phyloP scores from a whole-genome alignment of 2,329 filamentous ascomycete species.

The Cladophialophora bantiana region DNA sequence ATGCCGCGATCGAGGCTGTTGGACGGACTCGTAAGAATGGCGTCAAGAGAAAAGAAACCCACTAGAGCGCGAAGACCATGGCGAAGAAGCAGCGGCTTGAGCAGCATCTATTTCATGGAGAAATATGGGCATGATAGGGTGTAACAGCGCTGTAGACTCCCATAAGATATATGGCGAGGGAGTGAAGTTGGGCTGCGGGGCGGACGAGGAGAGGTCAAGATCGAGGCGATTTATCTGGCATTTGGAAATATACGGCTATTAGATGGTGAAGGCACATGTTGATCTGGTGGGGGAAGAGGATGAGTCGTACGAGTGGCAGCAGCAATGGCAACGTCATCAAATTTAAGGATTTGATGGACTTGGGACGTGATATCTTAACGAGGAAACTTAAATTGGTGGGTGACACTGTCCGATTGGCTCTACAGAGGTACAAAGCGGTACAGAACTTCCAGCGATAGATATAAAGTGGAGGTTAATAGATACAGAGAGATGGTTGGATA shows the following conservation, averaged over 20 bases:
- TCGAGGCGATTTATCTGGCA: conserved; percentile 25
- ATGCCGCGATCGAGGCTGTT: conserved; percentile 4
- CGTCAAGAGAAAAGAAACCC: conserved; percentile 19
- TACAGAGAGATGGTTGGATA: not conserved
- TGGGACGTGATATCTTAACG: conserved; percentile 15
- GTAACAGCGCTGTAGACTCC: conserved; percentile 45
- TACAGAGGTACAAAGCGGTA: not conserved
- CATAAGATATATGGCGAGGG: conserved; percentile 46
- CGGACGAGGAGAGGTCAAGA: conserved; percentile 40
- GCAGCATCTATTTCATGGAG: conserved; percentile 41
- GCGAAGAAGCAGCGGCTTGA: conserved; percentile 45
- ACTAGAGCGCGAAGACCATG: conserved; percentile 36
- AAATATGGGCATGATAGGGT: conserved; percentile 48
- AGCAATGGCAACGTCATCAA: not conserved
- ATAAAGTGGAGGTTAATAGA: too few relatives aligned
- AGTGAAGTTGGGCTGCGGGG: conserved; percentile 46
- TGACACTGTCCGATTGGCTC: conserved; percentile 10
- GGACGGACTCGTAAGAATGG: conserved; percentile 10
- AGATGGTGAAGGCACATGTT: conserved; percentile 18
- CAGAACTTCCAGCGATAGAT: too few relatives aligned
- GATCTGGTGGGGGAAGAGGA: conserved; percentile 14
- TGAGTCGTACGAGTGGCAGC: not conserved
- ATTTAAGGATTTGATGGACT: conserved; percentile 12
- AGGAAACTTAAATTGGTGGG: conserved; percentile 16
- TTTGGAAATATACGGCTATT: conserved; percentile 17